A percentile compares a stretch with the other conserved stretches of the same genome.
phyloP scores from a whole-genome alignment of 257 asterid genomes.

The Dorcoceras hygrometricum region DNA sequence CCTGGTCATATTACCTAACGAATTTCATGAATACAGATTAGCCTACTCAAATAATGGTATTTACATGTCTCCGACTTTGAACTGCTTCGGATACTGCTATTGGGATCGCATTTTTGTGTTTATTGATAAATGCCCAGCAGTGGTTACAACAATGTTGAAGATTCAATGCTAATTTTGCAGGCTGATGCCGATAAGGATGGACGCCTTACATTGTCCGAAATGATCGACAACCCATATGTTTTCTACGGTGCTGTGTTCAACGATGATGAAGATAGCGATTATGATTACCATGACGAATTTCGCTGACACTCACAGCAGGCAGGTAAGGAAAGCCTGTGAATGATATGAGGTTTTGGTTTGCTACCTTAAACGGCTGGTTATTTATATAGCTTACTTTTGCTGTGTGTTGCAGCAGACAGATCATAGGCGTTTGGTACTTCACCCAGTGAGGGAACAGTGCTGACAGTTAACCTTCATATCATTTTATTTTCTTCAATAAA shows the following conservation, averaged over 20 bases:
- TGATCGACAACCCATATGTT: slow-evolving; percentile 85
- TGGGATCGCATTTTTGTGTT: not conserved
- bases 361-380: too few species aligned
- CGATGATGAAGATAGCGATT: slow-evolving; percentile 76
- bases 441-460: not conserved
- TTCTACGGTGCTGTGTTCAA: slow-evolving; percentile 84
- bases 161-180: slow-evolving; percentile 40
- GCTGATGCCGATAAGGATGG: slow-evolving; percentile 90
- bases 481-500: too few species aligned
- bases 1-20: not conserved
- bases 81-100: not conserved
- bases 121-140: not conserved
- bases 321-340: slow-evolving; percentile 18
- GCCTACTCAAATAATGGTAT: not conserved
- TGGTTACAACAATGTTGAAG: slow-evolving; percentile 17
- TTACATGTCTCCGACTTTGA: not conserved
- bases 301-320: slow-evolving; percentile 39
- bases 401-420: not conserved
- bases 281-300: slow-evolving; percentile 73
- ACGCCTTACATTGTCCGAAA: slow-evolving; percentile 69
- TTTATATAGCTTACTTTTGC: not conserved
- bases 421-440: not conserved
- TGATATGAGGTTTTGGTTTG: not conserved
- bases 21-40: slow-evolving; percentile 1
- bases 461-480: not conserved